A percentile compares a stretch with the other conserved stretches of the same genome.
Evolutionary conservation across 495 filamentous ascomycete genomes (phyloP).

Genomic region (Hyaloscypha hepaticicola): DNA sequence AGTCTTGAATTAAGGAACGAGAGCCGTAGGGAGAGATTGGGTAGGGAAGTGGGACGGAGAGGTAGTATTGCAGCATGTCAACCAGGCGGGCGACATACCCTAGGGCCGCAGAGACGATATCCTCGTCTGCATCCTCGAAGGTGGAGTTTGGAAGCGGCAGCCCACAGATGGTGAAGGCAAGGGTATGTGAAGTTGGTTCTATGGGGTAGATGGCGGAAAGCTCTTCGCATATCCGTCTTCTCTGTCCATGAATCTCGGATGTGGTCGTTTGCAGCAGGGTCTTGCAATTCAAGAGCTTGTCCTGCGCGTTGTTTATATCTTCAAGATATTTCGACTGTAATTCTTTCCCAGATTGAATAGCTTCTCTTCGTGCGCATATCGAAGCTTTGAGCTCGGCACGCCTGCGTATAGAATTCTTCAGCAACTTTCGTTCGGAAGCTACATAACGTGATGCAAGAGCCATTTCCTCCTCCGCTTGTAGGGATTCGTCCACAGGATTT

Average conservation of each 20-base stretch:
- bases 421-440: conserved; percentile 57
- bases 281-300: conserved; percentile 56
- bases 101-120: conserved; percentile 74
- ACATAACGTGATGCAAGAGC: conserved; percentile 60
- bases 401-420: conserved; percentile 59
- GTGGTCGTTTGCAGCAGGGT: conserved; percentile 54
- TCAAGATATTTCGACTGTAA: conserved; percentile 56
- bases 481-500: conserved; percentile 46
- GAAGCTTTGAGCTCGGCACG: conserved; percentile 63
- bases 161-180: conserved; percentile 75
- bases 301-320: conserved; percentile 55
- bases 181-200: conserved; percentile 56
- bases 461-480: conserved; percentile 63
- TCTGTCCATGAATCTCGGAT: conserved; percentile 71
- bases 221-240: conserved; percentile 82
- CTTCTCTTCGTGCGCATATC: conserved; percentile 60
- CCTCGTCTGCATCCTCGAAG: conserved; percentile 61
- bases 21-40: conserved; percentile 70
- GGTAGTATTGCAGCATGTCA: conserved; percentile 77
- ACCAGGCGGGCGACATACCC: conserved; percentile 78
- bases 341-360: conserved; percentile 62
- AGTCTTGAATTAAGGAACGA: conserved; percentile 74
- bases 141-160: conserved; percentile 75
- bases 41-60: conserved; percentile 77
- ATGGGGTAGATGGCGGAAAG: conserved; percentile 78